A percentile compares a stretch with the other conserved stretches of the same genome.
Evolutionary conservation across 2,329 filamentous ascomycete genomes (phyloP).

Genomic region (Sporothrix brasiliensis): DNA sequence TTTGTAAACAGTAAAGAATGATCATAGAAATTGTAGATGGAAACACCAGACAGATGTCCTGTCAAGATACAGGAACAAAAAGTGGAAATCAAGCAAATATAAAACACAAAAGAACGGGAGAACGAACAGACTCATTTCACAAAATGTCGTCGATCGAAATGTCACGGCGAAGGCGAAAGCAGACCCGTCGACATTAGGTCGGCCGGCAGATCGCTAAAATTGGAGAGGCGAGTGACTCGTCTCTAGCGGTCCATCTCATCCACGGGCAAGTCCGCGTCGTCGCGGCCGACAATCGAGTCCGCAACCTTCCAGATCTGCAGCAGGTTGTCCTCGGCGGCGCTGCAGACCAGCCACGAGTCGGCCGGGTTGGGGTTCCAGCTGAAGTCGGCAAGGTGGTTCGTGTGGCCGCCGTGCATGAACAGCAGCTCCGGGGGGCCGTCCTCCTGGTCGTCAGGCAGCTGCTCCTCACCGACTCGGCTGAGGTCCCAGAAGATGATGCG

Average conservation of each 20-base stretch:
- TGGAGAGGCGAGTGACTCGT: neutral
- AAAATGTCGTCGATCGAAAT: neutral
- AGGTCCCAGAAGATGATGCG: conserved; percentile 97
- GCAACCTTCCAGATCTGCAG: conserved; percentile 93
- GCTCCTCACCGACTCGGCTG: conserved; percentile 87
- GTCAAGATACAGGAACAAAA: neutral
- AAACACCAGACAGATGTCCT: conserved; percentile 1
- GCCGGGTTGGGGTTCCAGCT: conserved; percentile 95
- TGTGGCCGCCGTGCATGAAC: conserved; percentile 99
- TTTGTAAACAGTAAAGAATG: neutral
- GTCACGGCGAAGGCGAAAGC: neutral
- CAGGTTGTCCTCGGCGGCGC: conserved; percentile 93
- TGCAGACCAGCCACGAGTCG: conserved; percentile 95
- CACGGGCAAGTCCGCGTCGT: conserved; percentile 72
- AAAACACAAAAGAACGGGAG: neutral
- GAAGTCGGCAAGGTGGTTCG: conserved; percentile 94
- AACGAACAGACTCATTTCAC: neutral
- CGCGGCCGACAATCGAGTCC: conserved; percentile 77
- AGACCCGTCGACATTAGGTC: neutral
- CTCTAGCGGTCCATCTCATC: conserved; percentile 71
- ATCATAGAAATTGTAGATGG: neutral
- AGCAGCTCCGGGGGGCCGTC: conserved; percentile 95
- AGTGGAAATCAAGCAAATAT: conserved; percentile 14
- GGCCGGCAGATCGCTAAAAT: too few relatives aligned
- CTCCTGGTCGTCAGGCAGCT: conserved; percentile 90